Evolutionary conservation across 495 filamentous ascomycete genomes (phyloP), one percentile per base, ranked within the genome.

Genomic region (Penicillium psychrofluorescens): DNA sequence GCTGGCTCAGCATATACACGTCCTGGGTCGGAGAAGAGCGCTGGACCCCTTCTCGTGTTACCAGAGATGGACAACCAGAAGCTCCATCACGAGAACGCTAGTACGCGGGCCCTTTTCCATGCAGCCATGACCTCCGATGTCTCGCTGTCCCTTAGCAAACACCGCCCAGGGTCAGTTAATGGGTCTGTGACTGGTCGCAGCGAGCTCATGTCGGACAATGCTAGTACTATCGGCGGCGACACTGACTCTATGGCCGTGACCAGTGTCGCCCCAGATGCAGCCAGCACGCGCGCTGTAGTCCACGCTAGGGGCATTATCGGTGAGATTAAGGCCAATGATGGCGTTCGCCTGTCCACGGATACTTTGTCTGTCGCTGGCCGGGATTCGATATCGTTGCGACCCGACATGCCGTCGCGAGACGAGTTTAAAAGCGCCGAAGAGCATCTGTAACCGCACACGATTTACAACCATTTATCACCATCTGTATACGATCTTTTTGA

Each of bases 251-350:
- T 62, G n/a, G 50, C 56, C 2, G 39, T 54, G 14, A 53, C 50
- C 7, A 48, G 42, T 10, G 43, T 39, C 1, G 50, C 54, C 1
- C 30, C 53, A 7, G 66, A 70, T 43, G 58, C 46, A 2, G 66
- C 58, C 7, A 72, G 68, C 43, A 72, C 61, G 7, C 61, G 61
- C 1, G 65, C 68, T 15, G 56, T 72, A 0, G 38, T 63, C 0
- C 46, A 60, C 29, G 62, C 63, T 0, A 51, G 35, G 8, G 66
- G 68, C 11, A 54, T 70, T 3, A 37, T 65, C 11, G 44, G 53
- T 22, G 13, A 41, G 1, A 15, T 62, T 4, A 47, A 39, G 11
- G 37, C 44, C 13, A 40, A 35, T 3, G 62, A 61, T 8, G 58
- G 50, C 10, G 43, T 47, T 5, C 54, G 51, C 42, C 34, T 38